Percentiles rank a stretch among this genome's conserved stretches.
phyloP scores from a whole-genome alignment of 129 eudicot species.

The Solidago caesia region DNA sequence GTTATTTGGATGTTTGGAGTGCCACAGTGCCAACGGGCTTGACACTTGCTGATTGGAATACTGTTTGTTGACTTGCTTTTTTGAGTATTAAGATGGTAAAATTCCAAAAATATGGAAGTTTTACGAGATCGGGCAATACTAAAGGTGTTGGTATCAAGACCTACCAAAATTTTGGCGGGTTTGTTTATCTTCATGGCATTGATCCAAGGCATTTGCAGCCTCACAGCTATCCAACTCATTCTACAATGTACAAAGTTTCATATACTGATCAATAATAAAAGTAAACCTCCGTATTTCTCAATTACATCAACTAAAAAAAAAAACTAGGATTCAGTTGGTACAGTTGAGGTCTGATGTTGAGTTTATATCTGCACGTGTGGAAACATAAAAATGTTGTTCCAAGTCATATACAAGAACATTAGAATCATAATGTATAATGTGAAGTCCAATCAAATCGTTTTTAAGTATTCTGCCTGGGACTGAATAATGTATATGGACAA shows the following conservation, averaged over 20 bases:
- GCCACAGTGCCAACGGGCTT: neutral
- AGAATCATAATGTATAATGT: neutral
- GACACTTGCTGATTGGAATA: neutral
- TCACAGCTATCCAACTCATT: neutral
- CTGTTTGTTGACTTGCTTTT: neutral
- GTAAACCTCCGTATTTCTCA: neutral
- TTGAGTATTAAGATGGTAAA: neutral
- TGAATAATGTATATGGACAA: neutral
- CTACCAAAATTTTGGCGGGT: neutral
- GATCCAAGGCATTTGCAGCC: neutral
- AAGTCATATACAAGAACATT: neutral
- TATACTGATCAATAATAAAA: neutral
- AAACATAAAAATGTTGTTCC: neutral
- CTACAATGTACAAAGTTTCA: neutral
- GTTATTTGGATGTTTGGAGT: neutral
- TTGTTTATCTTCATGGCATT: neutral
- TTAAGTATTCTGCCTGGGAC: neutral
- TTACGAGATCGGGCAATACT: neutral
- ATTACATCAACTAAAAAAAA: neutral
- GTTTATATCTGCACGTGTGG: neutral
- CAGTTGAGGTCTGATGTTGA: neutral
- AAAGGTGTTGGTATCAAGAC: neutral
- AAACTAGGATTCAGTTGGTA: neutral
- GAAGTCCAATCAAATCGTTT: neutral
- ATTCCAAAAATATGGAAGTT: neutral